Evolutionary conservation across 1,284 basidiomycete species (phyloP), one percentile per base, ranked within the genome.

Genomic region (Naganishia liquefaciens): DNA sequence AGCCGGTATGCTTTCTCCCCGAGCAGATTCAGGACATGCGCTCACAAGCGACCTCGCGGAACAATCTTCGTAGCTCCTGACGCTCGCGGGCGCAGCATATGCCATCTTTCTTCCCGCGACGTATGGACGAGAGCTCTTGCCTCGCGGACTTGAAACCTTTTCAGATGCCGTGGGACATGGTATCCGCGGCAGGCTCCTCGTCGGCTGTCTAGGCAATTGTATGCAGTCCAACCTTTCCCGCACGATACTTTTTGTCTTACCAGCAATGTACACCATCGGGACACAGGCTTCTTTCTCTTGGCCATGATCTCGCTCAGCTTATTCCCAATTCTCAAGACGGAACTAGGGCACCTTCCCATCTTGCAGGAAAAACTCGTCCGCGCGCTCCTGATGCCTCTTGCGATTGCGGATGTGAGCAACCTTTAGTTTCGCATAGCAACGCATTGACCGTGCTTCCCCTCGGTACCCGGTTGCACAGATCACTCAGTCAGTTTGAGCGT

Each of bases 191-290:
- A 66, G 73, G 33, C 71, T 77, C 60, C 69, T 79, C 0, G 70
- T 76, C 3, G 70, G 74, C 0, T 75, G 75, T 42, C 70, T 81
- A n/a, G 80, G 80, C 2, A 76, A 72, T 27, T 79, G 80, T 37
- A 43, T 13, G 47, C 2, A 37, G 33, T 37, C 30, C 28, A 23
- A 17, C n/a, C 19, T 27, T 44, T 40, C 13, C 42, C 27, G 27
- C 4, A 42, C 3, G 23, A 3, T 19, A n/a, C n/a, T n/a, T 6
- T 9, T 23, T 39, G 28, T 13, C 44, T 15, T 17, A 30, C 7
- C 17, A 3, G 27, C 1, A 21, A n/a, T 50, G 17, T 28, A n/a
- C 28, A 44, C 52, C n/a, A 13, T 15, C 33, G 19, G 7, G 13
- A 19, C 17, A 15, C 63, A 79, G 79, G 78, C 67, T 81, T 79